These are phyloP conservation scores for Colletotrichum sp. DNA, from an alignment of 2,329 filamentous ascomycete genomes.

Conservation along the genomic window DNA sequence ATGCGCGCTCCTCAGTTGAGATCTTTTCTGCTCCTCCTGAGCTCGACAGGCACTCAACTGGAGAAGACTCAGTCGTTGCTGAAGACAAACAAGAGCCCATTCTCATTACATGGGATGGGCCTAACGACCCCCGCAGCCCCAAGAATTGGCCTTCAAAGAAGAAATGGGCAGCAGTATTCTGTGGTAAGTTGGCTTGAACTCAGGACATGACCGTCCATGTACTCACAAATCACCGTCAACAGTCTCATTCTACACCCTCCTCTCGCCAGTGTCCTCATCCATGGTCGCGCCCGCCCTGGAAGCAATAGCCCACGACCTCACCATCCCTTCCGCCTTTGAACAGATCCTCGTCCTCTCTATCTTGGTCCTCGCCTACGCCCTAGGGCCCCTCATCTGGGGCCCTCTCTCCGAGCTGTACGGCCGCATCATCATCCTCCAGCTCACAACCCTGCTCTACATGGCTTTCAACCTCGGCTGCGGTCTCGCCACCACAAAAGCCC, in stretches of 20 bases:
- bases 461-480: constrained; percentile 67
- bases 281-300: background rate
- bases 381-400: constrained; percentile 53
- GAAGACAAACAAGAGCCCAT: background rate
- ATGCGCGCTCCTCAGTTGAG: background rate
- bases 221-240: background rate
- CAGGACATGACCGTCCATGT: background rate
- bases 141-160: background rate
- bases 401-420: constrained; percentile 57
- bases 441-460: constrained; percentile 54
- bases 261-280: background rate
- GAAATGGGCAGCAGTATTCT: background rate
- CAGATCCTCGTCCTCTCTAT: background rate
- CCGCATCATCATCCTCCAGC: constrained; percentile 43
- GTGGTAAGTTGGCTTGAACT: background rate
- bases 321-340: background rate
- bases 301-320: background rate
- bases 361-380: constrained; percentile 52
- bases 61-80: background rate
- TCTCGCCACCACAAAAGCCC: constrained; percentile 46
- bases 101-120: background rate
- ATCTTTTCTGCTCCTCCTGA: background rate
- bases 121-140: background rate
- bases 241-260: background rate
- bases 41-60: background rate